Base-by-base conservation (phyloP, 1,284 basidiomycete species). In the Cryptococcus sp. region DNA sequence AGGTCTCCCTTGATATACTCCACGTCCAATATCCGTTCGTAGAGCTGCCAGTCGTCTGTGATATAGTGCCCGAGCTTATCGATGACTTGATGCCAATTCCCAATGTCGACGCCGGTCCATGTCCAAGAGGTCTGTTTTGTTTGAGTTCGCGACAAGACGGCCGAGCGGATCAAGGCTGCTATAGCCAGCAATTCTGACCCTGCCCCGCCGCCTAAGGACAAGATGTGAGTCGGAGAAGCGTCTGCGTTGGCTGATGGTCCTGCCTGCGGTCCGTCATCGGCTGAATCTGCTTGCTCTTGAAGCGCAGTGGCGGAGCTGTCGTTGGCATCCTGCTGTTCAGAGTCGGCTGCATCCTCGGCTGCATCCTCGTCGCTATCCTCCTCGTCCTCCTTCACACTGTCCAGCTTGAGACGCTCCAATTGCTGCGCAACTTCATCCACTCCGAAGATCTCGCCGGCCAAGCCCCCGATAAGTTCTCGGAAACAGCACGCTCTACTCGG, bases 191-290 rank as follows among this genome's bases (percentile, higher is more conserved):
- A 62, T 58, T 81, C 79, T 25, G 76, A 78, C 19, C 77, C 78
- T 6, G 79, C 77, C 35, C 79, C 79, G n/a, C 78, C 78, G 22
- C 79, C 79, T 11, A 80, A 63, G 19, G 74, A 75, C n/a, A 79
- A 54, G 31, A 79, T 67, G 50, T 67, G 63, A 35, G 54, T 56
- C 16, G 57, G 49, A 17, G 52, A 38, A n/a, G 40, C 8, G n/a
- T n/a, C 20, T 16, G 51, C 39, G n/a, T 19, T 53, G n/a, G 19
- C 17, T 17, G 20, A 23, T 17, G 41, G n/a, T 20, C 17, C n/a
- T 8, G 8, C 42, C 11, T 45, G n/a, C 2, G 42, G 16, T n/a
- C 8, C n/a, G n/a, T 45, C n/a, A 6, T 8, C 8, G n/a, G 22
- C n/a, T 19, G 42, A 1, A 19, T 45, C 42, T 19, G 42, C 42